Evolutionary conservation across 2,329 filamentous ascomycete species (phyloP), one percentile per base, ranked within the genome.

Genomic region (Zopfia rhizophila): DNA sequence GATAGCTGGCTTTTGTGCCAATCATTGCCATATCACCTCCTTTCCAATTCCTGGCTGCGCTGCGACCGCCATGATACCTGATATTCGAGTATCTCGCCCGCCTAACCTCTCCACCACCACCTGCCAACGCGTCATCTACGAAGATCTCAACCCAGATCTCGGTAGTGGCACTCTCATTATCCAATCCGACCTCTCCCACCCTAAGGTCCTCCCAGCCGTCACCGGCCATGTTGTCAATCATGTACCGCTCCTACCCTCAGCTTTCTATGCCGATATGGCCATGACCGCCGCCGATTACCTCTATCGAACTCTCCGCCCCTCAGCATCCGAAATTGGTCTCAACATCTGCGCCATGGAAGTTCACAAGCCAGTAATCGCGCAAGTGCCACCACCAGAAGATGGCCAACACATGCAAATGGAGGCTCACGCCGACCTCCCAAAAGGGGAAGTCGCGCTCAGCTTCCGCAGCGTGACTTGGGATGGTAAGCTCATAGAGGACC

Each of bases 271-370:
- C 7, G 46, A 50, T 23, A 47, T 47, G 43, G 46, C 46, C 5
- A 16, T 47, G 11, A 50, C 46, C 4, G 30, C 23, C 3, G 25
- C 22, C 17, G 22, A 50, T 16, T 50, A 50, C 32, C 22, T 48
- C 10, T 38, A 47, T 25, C 32, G 37, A 23, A 24, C 32, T 16
- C 24, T 47, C 8, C 13, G 25, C 10, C 45, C 42, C 3, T 13
- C 13, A 3, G 36, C 36, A n/a, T n/a, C 18, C 11, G 5, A 30
- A 5, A 32, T 47, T 17, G 41, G 45, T 4, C 19, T 47, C 14
- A 47, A 49, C 23, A 31, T 45, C 25, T 47, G 42, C 23, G 12
- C 14, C 8, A 47, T 49, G 42, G 45, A 46, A 8, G 45, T 49
- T 14, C 30, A 38, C 17, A 45, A 46, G 14, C 27, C 45, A 13